These are phyloP conservation scores for Elongisporangium prolatum DNA, from an alignment of 352 stramenopile genomes.

Conservation along the genomic window DNA sequence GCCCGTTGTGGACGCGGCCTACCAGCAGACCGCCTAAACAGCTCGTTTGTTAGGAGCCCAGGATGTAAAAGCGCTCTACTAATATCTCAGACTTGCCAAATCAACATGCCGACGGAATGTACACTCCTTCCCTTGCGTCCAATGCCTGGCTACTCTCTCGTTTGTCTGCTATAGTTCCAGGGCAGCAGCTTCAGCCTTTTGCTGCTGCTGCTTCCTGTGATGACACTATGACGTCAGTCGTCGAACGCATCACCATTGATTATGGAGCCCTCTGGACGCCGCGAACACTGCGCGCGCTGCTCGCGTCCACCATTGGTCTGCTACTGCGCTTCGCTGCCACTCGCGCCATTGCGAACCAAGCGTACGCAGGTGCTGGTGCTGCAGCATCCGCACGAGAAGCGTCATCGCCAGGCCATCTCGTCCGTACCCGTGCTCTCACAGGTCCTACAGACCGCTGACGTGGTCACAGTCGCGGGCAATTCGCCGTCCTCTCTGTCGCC, in stretches of 20 bases:
- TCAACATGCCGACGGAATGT: background rate
- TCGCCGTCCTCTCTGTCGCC: constrained; percentile 13
- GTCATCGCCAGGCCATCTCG: constrained; percentile 49
- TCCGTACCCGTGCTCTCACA: constrained; percentile 61
- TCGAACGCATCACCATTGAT: background rate
- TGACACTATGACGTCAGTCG: background rate
- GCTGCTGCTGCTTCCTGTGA: background rate
- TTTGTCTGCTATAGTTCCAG: background rate
- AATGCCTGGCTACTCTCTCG: background rate
- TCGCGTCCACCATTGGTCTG: constrained; percentile 38
- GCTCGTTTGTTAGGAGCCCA: background rate
- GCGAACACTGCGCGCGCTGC: constrained; percentile 38
- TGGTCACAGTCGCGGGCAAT: constrained; percentile 33
- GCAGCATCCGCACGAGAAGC: constrained; percentile 57
- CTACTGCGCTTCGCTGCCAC: constrained; percentile 50
- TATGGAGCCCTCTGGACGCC: constrained; percentile 4
- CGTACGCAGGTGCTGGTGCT: constrained; percentile 52
- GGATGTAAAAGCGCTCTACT: background rate
- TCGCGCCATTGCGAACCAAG: constrained; percentile 12
- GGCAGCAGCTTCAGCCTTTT: too few relatives aligned
- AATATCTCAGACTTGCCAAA: background rate
- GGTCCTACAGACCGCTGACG: constrained; percentile 27
- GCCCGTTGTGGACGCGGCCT: constrained; percentile 37
- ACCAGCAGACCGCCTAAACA: constrained; percentile 50
- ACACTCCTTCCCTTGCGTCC: background rate